Conservation (phyloP, 2,329 filamentous ascomycete genomes). For the Xylaria sp. region DNA sequence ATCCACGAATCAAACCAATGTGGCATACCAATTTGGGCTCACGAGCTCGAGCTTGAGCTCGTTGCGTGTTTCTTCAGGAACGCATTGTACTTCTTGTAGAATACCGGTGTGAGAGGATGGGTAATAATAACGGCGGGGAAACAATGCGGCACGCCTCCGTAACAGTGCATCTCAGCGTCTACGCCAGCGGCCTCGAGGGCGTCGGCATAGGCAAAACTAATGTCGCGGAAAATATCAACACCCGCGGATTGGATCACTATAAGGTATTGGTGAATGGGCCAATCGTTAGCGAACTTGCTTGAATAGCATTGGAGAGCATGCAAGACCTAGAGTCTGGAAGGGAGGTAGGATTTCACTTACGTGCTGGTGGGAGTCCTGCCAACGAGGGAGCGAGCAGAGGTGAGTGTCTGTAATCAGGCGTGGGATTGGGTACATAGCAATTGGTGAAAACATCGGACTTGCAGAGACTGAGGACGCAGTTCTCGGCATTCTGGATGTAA, state of each 20-base stretch:
- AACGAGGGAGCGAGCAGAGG: conserved; percentile 33
- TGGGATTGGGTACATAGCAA: conserved; percentile 26
- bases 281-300: neutral
- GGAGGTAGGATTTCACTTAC: conserved; percentile 21
- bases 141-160: conserved; percentile 37
- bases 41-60: conserved; percentile 6
- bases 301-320: neutral
- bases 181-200: conserved; percentile 28
- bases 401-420: conserved; percentile 33
- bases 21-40: neutral
- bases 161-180: conserved; percentile 27
- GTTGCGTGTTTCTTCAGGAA: conserved; percentile 32
- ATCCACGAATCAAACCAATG: neutral
- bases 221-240: conserved; percentile 38
- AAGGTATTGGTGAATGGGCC: neutral
- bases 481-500: conserved; percentile 32
- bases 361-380: conserved; percentile 29
- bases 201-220: conserved; percentile 33
- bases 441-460: conserved; percentile 27
- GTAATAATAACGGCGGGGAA: conserved; percentile 28
- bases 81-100: conserved; percentile 35
- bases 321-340: neutral
- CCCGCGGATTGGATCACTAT: conserved; percentile 38
- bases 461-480: conserved; percentile 31
- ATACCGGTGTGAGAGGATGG: conserved; percentile 26